A percentile compares a stretch with the other conserved stretches of the same genome.
phyloP scores from a whole-genome alignment of 352 stramenopile species.

The Thraustotheca clavata region DNA sequence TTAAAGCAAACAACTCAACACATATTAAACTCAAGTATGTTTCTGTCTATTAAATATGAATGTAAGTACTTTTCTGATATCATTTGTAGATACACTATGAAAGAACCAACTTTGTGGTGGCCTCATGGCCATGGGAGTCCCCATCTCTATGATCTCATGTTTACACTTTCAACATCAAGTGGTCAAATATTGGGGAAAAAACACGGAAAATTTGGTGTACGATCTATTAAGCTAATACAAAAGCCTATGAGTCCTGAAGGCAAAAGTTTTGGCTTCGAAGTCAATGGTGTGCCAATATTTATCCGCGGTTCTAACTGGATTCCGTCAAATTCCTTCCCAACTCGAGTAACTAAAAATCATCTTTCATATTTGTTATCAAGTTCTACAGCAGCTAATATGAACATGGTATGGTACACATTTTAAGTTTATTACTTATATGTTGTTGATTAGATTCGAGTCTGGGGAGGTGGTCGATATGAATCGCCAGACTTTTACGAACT shows the following conservation, averaged over 20 bases:
- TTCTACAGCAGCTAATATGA: constrained; percentile 63
- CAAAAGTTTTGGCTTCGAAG: constrained; percentile 64
- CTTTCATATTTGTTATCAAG: constrained; percentile 46
- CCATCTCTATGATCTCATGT: constrained; percentile 48
- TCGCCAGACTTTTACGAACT: constrained; percentile 70
- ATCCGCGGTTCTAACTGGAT: constrained; percentile 79
- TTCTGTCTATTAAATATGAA: constrained; percentile 11
- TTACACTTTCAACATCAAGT: constrained; percentile 25
- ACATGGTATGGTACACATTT: constrained; percentile 43
- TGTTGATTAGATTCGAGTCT: constrained; percentile 54
- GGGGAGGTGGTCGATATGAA: constrained; percentile 83
- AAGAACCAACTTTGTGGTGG: constrained; percentile 63
- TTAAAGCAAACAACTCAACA: neutral
- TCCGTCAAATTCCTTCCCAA: constrained; percentile 65
- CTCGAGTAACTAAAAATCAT: constrained; percentile 31
- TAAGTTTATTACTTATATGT: neutral
- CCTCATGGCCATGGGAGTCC: constrained; percentile 46
- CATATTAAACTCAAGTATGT: neutral
- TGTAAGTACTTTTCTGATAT: constrained; percentile 14
- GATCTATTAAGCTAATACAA: constrained; percentile 50
- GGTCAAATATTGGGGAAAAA: neutral
- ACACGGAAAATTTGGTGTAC: constrained; percentile 47
- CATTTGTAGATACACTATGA: constrained; percentile 30
- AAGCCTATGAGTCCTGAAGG: constrained; percentile 34
- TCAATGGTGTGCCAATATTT: constrained; percentile 60